These are phyloP conservation scores for Malassezia restricta DNA, from an alignment of 1,284 basidiomycete genomes.

Conservation along the genomic window DNA sequence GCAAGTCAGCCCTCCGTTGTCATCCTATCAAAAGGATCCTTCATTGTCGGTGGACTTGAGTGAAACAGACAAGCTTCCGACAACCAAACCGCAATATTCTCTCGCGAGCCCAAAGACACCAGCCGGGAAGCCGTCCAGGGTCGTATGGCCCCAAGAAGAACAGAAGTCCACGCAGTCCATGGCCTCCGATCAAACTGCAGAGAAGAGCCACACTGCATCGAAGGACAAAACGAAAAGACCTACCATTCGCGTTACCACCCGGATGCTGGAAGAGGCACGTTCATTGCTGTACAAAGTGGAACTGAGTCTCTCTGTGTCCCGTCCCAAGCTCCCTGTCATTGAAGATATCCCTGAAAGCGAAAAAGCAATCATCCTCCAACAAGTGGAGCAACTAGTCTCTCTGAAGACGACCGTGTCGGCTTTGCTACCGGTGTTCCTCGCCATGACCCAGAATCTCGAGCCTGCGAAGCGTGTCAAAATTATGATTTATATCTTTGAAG, in stretches of 20 bases:
- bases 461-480: slow-evolving; percentile 41
- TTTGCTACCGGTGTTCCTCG: slow-evolving; percentile 38
- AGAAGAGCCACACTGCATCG: background rate
- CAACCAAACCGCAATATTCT: slow-evolving; percentile 3
- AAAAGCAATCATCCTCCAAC: slow-evolving; percentile 27
- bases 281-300: slow-evolving; percentile 11
- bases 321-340: slow-evolving; percentile 31
- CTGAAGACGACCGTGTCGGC: slow-evolving; percentile 35
- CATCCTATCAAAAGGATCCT: background rate
- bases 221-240: background rate
- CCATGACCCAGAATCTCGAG: slow-evolving; percentile 38
- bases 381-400: slow-evolving; percentile 31
- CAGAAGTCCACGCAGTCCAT: background rate
- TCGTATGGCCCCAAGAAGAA: background rate
- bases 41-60: background rate
- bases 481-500: slow-evolving; percentile 43
- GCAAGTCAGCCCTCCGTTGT: slow-evolving; percentile 9
- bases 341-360: slow-evolving; percentile 33
- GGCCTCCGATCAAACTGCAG: background rate
- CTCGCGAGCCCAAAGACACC: background rate
- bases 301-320: background rate
- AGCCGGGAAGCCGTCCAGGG: background rate
- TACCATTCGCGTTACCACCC: slow-evolving; percentile 16
- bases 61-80: slow-evolving; percentile 19
- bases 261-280: slow-evolving; percentile 34